These are phyloP conservation scores for Carpinus fangiana DNA, from an alignment of 306 rosid genomes.

Conservation along the genomic window DNA sequence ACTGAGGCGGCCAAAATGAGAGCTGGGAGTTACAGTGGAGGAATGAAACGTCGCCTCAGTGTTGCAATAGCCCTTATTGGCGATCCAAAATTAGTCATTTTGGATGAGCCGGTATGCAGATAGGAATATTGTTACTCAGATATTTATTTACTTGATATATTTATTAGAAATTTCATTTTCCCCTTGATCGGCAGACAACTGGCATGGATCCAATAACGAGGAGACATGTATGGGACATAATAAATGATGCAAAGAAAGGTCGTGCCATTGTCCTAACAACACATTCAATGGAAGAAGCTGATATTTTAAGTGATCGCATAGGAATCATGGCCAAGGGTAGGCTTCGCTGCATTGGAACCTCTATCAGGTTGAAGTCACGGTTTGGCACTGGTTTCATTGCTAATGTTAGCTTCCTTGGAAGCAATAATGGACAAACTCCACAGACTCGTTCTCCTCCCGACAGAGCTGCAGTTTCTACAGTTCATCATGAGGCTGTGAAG, in stretches of 20 bases:
- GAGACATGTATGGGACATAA: slow-evolving; percentile 91
- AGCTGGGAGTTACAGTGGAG: slow-evolving; percentile 92
- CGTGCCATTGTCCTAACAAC: slow-evolving; percentile 86
- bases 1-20: slow-evolving; percentile 67
- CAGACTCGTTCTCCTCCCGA: slow-evolving; percentile 21
- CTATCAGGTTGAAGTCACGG: slow-evolving; percentile 75
- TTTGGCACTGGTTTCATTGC: slow-evolving; percentile 82
- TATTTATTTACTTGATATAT: slow-evolving; percentile 21
- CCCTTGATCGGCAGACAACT: slow-evolving; percentile 57
- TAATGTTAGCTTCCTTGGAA: slow-evolving; percentile 55
- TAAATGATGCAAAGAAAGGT: slow-evolving; percentile 78
- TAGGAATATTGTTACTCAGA: slow-evolving; percentile 8
- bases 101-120: slow-evolving; percentile 82
- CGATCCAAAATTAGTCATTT: slow-evolving; percentile 73
- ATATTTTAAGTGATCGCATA: slow-evolving; percentile 79
- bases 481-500: slow-evolving; percentile 60
- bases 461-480: slow-evolving; percentile 36
- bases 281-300: slow-evolving; percentile 99
- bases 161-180: slow-evolving; percentile 26
- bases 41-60: slow-evolving; percentile 93
- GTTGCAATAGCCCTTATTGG: slow-evolving; percentile 91
- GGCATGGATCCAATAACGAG: slow-evolving; percentile 97
- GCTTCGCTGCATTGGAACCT: slow-evolving; percentile 88
- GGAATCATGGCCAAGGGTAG: slow-evolving; percentile 95
- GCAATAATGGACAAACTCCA: slow-evolving; percentile 38